A percentile compares a stretch with the other conserved stretches of the same genome.
These are phyloP conservation scores for Apophysomyces variabilis DNA, from an alignment of 371 early-diverging fungal genomes.

Conservation along the genomic window DNA sequence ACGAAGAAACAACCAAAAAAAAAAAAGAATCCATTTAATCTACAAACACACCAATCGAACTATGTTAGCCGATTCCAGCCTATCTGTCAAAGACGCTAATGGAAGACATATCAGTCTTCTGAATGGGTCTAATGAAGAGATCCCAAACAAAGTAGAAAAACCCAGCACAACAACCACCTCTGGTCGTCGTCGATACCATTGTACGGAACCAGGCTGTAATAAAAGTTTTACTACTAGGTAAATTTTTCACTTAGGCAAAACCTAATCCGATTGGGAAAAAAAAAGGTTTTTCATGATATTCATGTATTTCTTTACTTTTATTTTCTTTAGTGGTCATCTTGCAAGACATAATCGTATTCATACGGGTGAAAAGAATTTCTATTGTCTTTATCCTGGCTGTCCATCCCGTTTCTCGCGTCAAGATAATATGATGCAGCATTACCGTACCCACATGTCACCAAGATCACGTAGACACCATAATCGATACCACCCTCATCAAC, in stretches of 20 bases:
- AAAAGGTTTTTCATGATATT: too few species aligned
- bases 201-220: conserved; percentile 55
- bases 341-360: conserved; percentile 90
- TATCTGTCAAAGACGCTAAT: conserved; percentile 41
- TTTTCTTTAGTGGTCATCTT: conserved; percentile 71
- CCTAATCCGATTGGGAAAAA: too few species aligned
- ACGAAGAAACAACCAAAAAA: neutral
- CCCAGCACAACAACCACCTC: neutral
- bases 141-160: conserved; percentile 9
- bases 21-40: neutral
- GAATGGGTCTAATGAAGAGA: conserved; percentile 30
- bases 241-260: neutral
- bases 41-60: neutral
- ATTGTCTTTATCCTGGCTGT: conserved; percentile 79
- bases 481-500: conserved; percentile 19
- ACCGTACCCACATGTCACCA: conserved; percentile 74
- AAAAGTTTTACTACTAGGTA: conserved; percentile 69
- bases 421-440: conserved; percentile 92
- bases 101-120: conserved; percentile 48
- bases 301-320: neutral
- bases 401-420: conserved; percentile 85
- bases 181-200: conserved; percentile 54
- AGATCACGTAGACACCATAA: conserved; percentile 53
- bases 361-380: conserved; percentile 90
- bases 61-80: conserved; percentile 11